Evolutionary conservation across 1,139 yeast genomes (phyloP).

Genomic region (Yamadazyma sp.): DNA sequence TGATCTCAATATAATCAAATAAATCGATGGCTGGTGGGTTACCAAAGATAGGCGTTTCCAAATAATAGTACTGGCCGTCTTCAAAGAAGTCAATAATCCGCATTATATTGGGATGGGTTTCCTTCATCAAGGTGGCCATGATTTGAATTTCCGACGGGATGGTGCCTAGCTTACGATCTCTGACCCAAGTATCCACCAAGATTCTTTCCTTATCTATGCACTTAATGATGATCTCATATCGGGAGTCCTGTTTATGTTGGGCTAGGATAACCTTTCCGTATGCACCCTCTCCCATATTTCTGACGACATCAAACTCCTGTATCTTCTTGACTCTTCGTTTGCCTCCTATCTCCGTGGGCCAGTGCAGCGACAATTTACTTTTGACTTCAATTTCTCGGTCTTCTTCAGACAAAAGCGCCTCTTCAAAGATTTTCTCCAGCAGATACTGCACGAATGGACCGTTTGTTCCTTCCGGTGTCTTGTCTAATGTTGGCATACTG

Average conservation of each 20-base stretch:
- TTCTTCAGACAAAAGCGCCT: conserved; percentile 44
- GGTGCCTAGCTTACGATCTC: conserved; percentile 87
- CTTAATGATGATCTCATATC: conserved; percentile 74
- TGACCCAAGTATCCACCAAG: conserved; percentile 94
- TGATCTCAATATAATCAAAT: conserved; percentile 86
- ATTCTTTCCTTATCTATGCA: conserved; percentile 90
- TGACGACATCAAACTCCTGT: conserved; percentile 65
- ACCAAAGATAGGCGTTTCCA: conserved; percentile 90
- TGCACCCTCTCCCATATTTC: conserved; percentile 94
- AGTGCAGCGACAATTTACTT: conserved; percentile 35
- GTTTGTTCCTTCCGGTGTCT: background rate
- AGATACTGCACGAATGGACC: too few species aligned
- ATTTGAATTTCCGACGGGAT: conserved; percentile 94
- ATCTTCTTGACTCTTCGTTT: conserved; percentile 66
- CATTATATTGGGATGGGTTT: conserved; percentile 86
- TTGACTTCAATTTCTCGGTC: conserved; percentile 39
- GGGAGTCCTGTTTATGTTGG: conserved; percentile 60
- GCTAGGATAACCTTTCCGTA: conserved; percentile 91
- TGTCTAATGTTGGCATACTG: background rate
- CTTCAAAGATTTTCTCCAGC: conserved; percentile 23
- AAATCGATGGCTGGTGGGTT: conserved; percentile 86
- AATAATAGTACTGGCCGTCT: conserved; percentile 81
- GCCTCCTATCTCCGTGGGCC: conserved; percentile 62
- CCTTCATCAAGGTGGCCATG: conserved; percentile 71
- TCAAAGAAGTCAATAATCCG: conserved; percentile 87